Evolutionary conservation across 345 rosid species (phyloP).

Genomic region (Arabis alpina): DNA sequence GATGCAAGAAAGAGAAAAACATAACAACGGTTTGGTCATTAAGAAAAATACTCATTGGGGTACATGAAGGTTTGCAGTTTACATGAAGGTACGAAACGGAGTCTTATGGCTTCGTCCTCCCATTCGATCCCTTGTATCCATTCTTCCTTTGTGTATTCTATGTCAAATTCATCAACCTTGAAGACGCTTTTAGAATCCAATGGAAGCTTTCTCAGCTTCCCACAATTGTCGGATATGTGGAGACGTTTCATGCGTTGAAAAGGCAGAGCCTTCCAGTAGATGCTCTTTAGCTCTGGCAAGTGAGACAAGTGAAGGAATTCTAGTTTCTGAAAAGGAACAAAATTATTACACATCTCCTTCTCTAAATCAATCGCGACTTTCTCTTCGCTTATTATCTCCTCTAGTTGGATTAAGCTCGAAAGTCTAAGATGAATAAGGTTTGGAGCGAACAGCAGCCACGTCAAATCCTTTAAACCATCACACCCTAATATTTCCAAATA

Average conservation of each 20-base stretch:
- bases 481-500: neutral
- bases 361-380: neutral
- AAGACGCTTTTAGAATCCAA: neutral
- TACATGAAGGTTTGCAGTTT: no score
- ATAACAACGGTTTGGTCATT: no score
- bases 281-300: neutral
- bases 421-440: constrained; percentile 22
- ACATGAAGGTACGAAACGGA: neutral
- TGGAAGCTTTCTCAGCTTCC: constrained; percentile 1
- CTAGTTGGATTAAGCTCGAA: neutral
- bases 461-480: constrained; percentile 27
- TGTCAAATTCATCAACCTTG: neutral
- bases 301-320: neutral
- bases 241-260: neutral
- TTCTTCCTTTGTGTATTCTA: neutral
- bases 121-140: neutral
- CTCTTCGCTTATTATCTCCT: constrained; percentile 35
- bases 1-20: no score
- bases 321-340: constrained; percentile 10
- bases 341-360: neutral
- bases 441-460: constrained; percentile 36
- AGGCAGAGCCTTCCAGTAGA: neutral
- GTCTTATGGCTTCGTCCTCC: constrained; percentile 1
- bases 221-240: neutral
- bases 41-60: no score